Evolutionary conservation across 2,329 filamentous ascomycete genomes (phyloP).

Genomic region (Clarireedia monteithiana): DNA sequence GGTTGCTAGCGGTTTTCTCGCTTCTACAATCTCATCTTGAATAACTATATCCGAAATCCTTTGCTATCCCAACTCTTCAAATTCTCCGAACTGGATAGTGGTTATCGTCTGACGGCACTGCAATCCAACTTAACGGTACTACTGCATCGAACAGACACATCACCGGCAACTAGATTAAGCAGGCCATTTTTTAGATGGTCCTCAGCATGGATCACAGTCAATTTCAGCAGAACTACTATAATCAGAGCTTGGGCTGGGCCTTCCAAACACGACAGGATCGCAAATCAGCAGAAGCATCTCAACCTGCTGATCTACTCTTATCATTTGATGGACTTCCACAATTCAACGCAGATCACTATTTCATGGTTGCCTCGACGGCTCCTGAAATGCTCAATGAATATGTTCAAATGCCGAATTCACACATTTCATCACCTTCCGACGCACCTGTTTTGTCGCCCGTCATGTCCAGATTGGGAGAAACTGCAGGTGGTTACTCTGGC

Average conservation of each 20-base stretch:
- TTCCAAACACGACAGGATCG: constrained; percentile 14
- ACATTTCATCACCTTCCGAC: constrained; percentile 16
- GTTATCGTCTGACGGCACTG: constrained; percentile 23
- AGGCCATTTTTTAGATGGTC: constrained; percentile 16
- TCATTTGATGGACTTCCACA: constrained; percentile 24
- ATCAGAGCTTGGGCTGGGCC: constrained; percentile 13
- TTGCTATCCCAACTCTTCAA: constrained; percentile 25
- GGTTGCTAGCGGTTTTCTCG: background rate
- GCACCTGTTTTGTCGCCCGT: constrained; percentile 12
- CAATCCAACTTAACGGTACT: constrained; percentile 21
- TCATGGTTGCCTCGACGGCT: constrained; percentile 16
- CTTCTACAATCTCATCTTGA: constrained; percentile 14
- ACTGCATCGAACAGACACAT: constrained; percentile 21
- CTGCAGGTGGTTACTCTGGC: constrained; percentile 14
- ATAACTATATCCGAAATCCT: constrained; percentile 27
- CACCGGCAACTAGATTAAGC: constrained; percentile 11
- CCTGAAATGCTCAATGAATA: constrained; percentile 11
- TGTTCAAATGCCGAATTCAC: constrained; percentile 16
- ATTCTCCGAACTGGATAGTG: constrained; percentile 24
- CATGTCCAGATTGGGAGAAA: constrained; percentile 8
- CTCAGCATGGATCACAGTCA: constrained; percentile 23
- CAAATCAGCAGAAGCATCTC: constrained; percentile 13
- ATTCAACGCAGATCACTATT: constrained; percentile 17
- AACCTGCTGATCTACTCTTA: constrained; percentile 12
- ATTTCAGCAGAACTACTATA: constrained; percentile 18